Conservation (phyloP, 1,139 yeast genomes). For the Blastobotrys capitulatus region DNA sequence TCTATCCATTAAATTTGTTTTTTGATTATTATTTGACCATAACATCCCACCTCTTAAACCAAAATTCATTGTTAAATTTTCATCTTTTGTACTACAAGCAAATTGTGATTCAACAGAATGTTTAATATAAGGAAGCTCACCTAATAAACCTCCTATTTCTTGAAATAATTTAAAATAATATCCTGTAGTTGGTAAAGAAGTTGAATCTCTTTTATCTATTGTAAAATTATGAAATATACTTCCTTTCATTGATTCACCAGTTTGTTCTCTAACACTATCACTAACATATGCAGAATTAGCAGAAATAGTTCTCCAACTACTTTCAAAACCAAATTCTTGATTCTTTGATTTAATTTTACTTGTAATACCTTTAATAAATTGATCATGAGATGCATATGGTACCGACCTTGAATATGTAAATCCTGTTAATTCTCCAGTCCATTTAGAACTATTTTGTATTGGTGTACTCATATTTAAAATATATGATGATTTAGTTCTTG, state of each 20-base stretch:
- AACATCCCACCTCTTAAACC: slow-evolving; percentile 26
- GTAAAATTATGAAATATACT: slow-evolving; percentile 30
- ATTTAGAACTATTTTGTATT: slow-evolving; percentile 44
- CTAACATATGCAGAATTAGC: slow-evolving; percentile 35
- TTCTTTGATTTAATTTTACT: slow-evolving; percentile 40
- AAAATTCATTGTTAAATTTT: slow-evolving; percentile 14
- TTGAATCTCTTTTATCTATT: slow-evolving; percentile 31
- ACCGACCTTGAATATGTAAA: slow-evolving; percentile 56
- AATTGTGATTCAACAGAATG: slow-evolving; percentile 27
- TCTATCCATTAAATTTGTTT: slow-evolving; percentile 39
- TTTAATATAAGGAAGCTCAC: slow-evolving; percentile 30
- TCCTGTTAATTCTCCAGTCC: slow-evolving; percentile 50
- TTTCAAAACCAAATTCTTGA: slow-evolving; percentile 57
- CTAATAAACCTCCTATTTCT: slow-evolving; percentile 49
- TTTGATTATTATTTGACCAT: slow-evolving; percentile 17
- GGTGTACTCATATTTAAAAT: slow-evolving; percentile 63
- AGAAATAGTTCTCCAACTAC: slow-evolving; percentile 54
- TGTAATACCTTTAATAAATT: slow-evolving; percentile 53
- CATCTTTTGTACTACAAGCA: slow-evolving; percentile 22
- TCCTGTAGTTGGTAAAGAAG: slow-evolving; percentile 44
- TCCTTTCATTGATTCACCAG: slow-evolving; percentile 37
- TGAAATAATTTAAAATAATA: slow-evolving; percentile 44
- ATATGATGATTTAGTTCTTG: slow-evolving; percentile 61
- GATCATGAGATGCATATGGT: slow-evolving; percentile 67
- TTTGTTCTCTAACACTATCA: slow-evolving; percentile 31